phyloP scores from a whole-genome alignment of 257 asterid genomes.

The Primulina huaijiensis region DNA sequence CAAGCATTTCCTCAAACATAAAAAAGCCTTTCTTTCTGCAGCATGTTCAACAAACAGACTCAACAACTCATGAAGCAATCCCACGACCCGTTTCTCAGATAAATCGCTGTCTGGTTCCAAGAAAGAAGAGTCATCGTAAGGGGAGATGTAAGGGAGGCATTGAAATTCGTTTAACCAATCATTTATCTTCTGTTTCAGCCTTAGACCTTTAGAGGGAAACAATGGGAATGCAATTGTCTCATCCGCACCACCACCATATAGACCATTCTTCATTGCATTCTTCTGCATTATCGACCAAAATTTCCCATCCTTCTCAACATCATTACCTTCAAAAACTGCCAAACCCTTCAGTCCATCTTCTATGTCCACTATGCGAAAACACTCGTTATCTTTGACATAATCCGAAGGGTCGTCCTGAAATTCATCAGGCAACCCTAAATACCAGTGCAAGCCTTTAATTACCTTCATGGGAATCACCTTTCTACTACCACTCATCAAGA shows the following conservation, averaged over 20 bases:
- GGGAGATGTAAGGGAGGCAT: conserved; percentile 68
- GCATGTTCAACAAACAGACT: conserved; percentile 85
- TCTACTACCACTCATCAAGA: conserved; percentile 64
- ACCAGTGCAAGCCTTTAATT: conserved; percentile 67
- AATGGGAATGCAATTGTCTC: conserved; percentile 64
- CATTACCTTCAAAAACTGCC: conserved; percentile 36
- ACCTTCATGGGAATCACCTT: conserved; percentile 66
- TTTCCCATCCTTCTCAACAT: conserved; percentile 26
- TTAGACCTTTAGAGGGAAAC: conserved; percentile 77
- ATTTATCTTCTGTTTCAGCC: conserved; percentile 67
- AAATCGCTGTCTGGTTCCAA: conserved; percentile 57
- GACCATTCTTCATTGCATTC: conserved; percentile 60
- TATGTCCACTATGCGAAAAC: conserved; percentile 52
- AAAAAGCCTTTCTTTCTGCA: conserved; percentile 65
- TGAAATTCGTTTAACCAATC: conserved; percentile 77
- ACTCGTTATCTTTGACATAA: conserved; percentile 32
- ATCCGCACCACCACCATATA: conserved; percentile 41
- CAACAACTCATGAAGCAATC: conserved; percentile 73
- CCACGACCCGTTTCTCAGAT: conserved; percentile 82
- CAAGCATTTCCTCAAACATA: conserved; percentile 58
- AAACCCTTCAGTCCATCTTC: conserved; percentile 74
- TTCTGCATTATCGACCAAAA: conserved; percentile 51
- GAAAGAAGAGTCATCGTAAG: conserved; percentile 50
- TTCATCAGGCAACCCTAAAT: conserved; percentile 75
- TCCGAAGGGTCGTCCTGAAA: conserved; percentile 49